phyloP scores from a whole-genome alignment of 768 basidiomycete genomes.

The Mrakia blollopis region DNA sequence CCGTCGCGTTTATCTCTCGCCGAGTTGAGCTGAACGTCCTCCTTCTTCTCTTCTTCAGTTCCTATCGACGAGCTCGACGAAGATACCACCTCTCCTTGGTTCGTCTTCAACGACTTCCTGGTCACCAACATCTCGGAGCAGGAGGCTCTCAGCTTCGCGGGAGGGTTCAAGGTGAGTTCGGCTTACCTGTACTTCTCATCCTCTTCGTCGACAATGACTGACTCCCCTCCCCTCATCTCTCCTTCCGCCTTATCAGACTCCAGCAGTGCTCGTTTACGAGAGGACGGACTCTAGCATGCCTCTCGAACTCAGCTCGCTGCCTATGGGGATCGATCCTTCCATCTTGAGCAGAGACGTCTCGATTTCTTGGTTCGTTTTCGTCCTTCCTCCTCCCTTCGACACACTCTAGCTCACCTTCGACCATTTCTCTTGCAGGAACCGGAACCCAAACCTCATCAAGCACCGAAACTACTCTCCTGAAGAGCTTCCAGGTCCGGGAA shows the following conservation, averaged over 20 bases:
- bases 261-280: constrained; percentile 85
- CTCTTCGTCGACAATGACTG: neutral
- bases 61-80: constrained; percentile 58
- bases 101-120: constrained; percentile 93
- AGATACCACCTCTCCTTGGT: constrained; percentile 63
- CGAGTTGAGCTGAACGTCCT: neutral
- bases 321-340: constrained; percentile 61
- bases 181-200: neutral
- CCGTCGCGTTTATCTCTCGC: neutral
- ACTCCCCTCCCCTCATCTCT: neutral
- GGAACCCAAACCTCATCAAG: constrained; percentile 65
- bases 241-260: constrained; percentile 52
- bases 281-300: constrained; percentile 57
- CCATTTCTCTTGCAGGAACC: constrained; percentile 56
- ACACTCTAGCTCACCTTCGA: neutral
- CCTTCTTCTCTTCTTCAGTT: constrained; percentile 50
- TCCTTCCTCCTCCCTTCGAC: neutral
- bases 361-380: constrained; percentile 63
- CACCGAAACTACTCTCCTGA: constrained; percentile 66
- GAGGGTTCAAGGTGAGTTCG: constrained; percentile 79
- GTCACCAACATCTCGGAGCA: constrained; percentile 77
- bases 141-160: constrained; percentile 81
- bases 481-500: constrained; percentile 80
- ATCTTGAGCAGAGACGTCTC: constrained; percentile 83
- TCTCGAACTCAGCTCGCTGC: constrained; percentile 63